Evolutionary conservation across 2,329 filamentous ascomycete species (phyloP).

Genomic region (Coniochaeta sp.): DNA sequence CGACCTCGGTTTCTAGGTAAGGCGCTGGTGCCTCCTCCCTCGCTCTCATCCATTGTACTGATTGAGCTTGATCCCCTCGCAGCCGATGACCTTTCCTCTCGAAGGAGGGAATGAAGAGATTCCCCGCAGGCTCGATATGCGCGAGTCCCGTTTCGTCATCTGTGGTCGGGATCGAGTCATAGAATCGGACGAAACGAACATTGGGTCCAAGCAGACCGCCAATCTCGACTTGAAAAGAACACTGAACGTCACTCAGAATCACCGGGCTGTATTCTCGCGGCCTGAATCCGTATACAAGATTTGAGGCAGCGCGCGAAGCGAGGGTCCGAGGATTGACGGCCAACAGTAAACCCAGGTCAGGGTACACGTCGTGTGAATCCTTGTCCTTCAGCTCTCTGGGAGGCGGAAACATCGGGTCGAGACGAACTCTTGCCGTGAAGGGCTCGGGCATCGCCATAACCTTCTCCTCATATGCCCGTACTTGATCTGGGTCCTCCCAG

Average conservation of each 20-base stretch:
- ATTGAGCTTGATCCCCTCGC: slow-evolving; percentile 15
- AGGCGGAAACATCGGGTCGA: neutral
- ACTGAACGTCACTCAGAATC: neutral
- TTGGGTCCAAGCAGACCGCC: neutral
- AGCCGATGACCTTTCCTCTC: neutral
- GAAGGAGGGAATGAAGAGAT: neutral
- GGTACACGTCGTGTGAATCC: neutral
- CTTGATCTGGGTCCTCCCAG: slow-evolving; percentile 11
- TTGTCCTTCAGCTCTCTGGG: neutral
- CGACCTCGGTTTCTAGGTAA: slow-evolving; percentile 29
- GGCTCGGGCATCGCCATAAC: slow-evolving; percentile 8
- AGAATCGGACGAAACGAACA: neutral
- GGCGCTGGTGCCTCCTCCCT: slow-evolving; percentile 13
- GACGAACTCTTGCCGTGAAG: slow-evolving; percentile 3
- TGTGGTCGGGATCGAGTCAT: neutral
- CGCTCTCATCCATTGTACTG: slow-evolving; percentile 23
- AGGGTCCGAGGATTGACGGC: slow-evolving; percentile 8
- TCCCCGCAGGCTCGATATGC: neutral
- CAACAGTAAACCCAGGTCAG: slow-evolving; percentile 5
- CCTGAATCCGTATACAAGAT: slow-evolving; percentile 8
- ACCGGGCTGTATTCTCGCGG: neutral
- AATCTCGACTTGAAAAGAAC: neutral
- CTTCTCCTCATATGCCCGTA: slow-evolving; percentile 7
- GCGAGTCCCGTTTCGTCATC: neutral
- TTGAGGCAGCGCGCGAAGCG: slow-evolving; percentile 8